Evolutionary conservation across 192 early-diverging fungal species (phyloP), one percentile per base, ranked within the genome.

Genomic region (Ramicandelaber brevisporus): DNA sequence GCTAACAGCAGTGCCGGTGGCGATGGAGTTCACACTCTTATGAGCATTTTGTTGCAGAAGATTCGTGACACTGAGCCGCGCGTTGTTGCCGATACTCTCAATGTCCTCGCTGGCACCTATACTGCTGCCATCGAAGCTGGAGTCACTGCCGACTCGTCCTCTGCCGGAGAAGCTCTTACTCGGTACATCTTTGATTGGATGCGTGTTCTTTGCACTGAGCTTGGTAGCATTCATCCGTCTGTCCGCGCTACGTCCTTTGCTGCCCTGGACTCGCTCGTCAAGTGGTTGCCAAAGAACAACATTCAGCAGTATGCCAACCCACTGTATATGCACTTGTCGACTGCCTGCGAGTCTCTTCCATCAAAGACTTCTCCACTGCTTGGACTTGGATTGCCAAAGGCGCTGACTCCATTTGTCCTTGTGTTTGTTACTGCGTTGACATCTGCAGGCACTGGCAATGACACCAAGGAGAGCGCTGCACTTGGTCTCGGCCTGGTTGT

Each of bases 381-480:
- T 24, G 89, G 85, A 6, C 89, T 97, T 53, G 68, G 68, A 34
- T 48, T 95, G 40, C 78, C 92, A 34, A 89, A 88, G 57, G 86
- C 89, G 35, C 62, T 95, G 37, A 66, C 74, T 0, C 83, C 89
- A 0, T 35, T 98, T 30, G 53, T 98, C 34, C 75, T 83, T 17
- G 80, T 96, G 36, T 83, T 89, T 56, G 55, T 80, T 29, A 83
- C 95, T 50, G 87, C 87, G 9, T 63, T 98, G 17, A n/a, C n/a
- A n/a, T n/a, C n/a, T n/a, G n/a, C n/a, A n/a, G 70, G 93, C 65
- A 67, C 80, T 36, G 83, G 88, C 8, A 49, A 77, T 3, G 79
- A 86, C 30, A 61, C 63, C 23, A 73, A 86, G 27, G 88, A 95
- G 53, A 66, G 67, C 20, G 62, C 83, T 14, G 83, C 87, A 24